A percentile compares a stretch with the other conserved stretches of the same genome.
Evolutionary conservation across 1,139 yeast species (phyloP).

Genomic region (Pichia kudriavzevii): DNA sequence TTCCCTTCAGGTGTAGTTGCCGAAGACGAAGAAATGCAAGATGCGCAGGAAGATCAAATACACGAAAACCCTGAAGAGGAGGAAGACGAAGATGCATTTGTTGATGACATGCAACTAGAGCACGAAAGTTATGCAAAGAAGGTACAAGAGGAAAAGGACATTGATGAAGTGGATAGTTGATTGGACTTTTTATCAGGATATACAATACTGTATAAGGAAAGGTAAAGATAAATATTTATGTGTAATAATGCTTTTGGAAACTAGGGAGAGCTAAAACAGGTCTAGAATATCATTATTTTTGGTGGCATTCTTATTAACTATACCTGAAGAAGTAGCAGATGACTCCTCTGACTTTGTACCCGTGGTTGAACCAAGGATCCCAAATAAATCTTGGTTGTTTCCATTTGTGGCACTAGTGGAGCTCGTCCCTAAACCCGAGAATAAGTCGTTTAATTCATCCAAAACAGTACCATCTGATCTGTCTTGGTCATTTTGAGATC

Average conservation of each 20-base stretch:
- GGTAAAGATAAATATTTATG: conserved; percentile 3
- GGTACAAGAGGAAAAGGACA: conserved; percentile 16
- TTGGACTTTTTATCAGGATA: neutral
- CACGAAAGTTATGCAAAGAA: conserved; percentile 12
- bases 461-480: conserved; percentile 37
- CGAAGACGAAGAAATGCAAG: conserved; percentile 11
- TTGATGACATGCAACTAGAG: conserved; percentile 16
- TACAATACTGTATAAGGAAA: neutral
- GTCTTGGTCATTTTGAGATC: conserved; percentile 3
- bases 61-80: conserved; percentile 14
- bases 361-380: conserved; percentile 3
- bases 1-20: conserved; percentile 34
- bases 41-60: conserved; percentile 13
- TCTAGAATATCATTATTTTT: conserved; percentile 36
- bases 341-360: conserved; percentile 1
- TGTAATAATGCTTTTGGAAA: neutral
- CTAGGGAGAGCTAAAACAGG: conserved; percentile 28
- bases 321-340: conserved; percentile 1
- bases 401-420: neutral
- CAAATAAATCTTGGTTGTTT: conserved; percentile 4
- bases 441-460: conserved; percentile 65
- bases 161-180: conserved; percentile 18
- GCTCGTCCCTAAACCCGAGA: conserved; percentile 31
- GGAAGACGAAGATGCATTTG: conserved; percentile 18
- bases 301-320: neutral